Evolutionary conservation across 163 green algal species (phyloP).

Genomic region (Prototheca stagnorum): DNA sequence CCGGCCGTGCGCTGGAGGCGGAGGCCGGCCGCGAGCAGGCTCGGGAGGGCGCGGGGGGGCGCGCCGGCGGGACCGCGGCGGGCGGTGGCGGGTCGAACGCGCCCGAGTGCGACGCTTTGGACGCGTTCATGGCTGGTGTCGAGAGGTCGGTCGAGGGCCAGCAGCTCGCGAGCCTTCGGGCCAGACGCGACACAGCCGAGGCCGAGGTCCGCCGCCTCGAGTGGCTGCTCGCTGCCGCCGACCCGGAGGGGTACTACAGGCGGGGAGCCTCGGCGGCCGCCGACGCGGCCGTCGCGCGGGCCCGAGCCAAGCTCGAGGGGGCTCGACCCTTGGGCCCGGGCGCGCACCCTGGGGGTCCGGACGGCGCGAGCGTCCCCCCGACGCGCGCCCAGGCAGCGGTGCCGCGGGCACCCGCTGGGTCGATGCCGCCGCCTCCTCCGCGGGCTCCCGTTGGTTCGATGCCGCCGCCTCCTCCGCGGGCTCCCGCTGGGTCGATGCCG

Average conservation of each 20-base stretch:
- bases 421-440: too few relatives aligned
- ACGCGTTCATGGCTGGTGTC: background rate
- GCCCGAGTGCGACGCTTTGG: background rate
- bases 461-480: too few relatives aligned
- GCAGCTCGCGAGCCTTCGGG: background rate
- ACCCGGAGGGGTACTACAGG: background rate
- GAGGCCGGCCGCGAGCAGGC: background rate
- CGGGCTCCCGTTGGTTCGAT: too few relatives aligned
- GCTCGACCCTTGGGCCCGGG: too few relatives aligned
- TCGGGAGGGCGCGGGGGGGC: background rate
- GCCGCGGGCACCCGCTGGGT: too few relatives aligned
- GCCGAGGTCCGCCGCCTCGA: background rate
- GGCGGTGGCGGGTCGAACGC: background rate
- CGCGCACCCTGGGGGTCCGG: too few relatives aligned
- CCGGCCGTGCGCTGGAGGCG: constrained; percentile 1
- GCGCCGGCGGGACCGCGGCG: background rate
- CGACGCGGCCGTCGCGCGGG: background rate
- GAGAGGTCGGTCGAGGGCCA: background rate
- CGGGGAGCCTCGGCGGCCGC: background rate
- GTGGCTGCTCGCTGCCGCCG: background rate
- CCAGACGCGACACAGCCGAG: too few relatives aligned
- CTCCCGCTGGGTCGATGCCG: too few relatives aligned
- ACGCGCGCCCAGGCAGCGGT: too few relatives aligned
- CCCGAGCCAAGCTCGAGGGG: background rate
- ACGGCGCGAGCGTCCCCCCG: too few relatives aligned